Base-by-base conservation (phyloP, 2,329 filamentous ascomycete genomes). In the Pestalotiopsis sp. region DNA sequence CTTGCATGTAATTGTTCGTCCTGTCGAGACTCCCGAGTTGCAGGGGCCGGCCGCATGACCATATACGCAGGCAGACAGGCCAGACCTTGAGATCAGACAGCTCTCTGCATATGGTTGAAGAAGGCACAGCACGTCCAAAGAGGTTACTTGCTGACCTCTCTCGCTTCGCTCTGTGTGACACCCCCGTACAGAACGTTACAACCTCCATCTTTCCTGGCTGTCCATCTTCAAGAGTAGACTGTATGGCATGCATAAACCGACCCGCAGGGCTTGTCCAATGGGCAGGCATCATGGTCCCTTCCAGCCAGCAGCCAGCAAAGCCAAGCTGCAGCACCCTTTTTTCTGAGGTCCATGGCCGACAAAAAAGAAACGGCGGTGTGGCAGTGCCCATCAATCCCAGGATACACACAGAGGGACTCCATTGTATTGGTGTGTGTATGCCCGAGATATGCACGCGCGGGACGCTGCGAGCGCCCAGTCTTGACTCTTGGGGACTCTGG, bases 361-460 rank as follows among this genome's bases (percentile, higher is more conserved):
- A 20, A 52, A 52, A 45, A 52, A 52, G 45, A 64, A 64, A 45
- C 61, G 25, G 63, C 63, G 63, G 63, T 65, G 63, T 65, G 63
- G 63, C 49, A 57, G 63, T 65, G 62, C 27, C 62, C 23, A 9
- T 23, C 11, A n/a, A n/a, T 4, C 7, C 17, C 11, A 31, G 20
- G 14, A 13, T 12, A 38, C 25, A n/a, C 59, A 38, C 4, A 38
- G 13, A n/a, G 23, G 17, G 14, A 36, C 20, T n/a, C 45, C 45
- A 17, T 20, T n/a, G 4, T 45, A 52, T 52, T n/a, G 20, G 45
- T 52, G 45, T 52, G 45, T 52, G 45, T 52, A 9, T 9, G 5
- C 45, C 6, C 6, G 17, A 52, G 45, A 17, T 52, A n/a, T n/a
- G 20, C 45, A 52, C n/a, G 17, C 45, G 45, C 45, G 45, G 41